A percentile compares a stretch with the other conserved stretches of the same genome.
These are phyloP conservation scores for Fusarium sp. DNA, from an alignment of 2,329 filamentous ascomycete genomes.

Conservation along the genomic window DNA sequence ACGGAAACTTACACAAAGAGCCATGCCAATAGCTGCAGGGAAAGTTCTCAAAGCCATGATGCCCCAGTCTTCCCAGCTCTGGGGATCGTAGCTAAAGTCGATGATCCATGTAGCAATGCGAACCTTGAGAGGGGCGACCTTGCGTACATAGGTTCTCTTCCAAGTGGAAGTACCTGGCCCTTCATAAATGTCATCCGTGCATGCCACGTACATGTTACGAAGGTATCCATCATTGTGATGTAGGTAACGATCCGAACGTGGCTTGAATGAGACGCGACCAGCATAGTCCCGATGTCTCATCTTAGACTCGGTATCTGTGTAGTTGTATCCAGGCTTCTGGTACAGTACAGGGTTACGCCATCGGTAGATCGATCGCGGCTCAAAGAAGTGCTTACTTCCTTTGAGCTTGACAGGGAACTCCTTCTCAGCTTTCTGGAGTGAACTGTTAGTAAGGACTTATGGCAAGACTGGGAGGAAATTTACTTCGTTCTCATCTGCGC, in stretches of 20 bases:
- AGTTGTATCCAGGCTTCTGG: slow-evolving; percentile 44
- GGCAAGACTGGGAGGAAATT: slow-evolving; percentile 4
- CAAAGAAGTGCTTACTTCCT: slow-evolving; percentile 43
- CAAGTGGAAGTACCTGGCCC: slow-evolving; percentile 47
- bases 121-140: slow-evolving; percentile 46
- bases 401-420: slow-evolving; percentile 48
- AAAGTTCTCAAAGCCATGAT: slow-evolving; percentile 46
- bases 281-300: slow-evolving; percentile 46
- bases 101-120: slow-evolving; percentile 49
- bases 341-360: slow-evolving; percentile 45
- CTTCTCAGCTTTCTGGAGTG: slow-evolving; percentile 39
- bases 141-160: slow-evolving; percentile 49
- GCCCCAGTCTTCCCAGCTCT: slow-evolving; percentile 48
- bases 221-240: slow-evolving; percentile 48
- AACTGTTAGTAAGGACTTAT: slow-evolving; percentile 20
- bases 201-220: slow-evolving; percentile 48
- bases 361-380: slow-evolving; percentile 39
- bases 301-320: slow-evolving; percentile 29
- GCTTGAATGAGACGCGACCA: slow-evolving; percentile 40
- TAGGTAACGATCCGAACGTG: slow-evolving; percentile 47
- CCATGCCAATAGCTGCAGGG: slow-evolving; percentile 47
- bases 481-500: slow-evolving; percentile 38
- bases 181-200: slow-evolving; percentile 47
- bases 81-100: slow-evolving; percentile 47
- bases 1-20: slow-evolving; percentile 37